Evolutionary conservation across 1,284 basidiomycete genomes (phyloP), one percentile per base, ranked within the genome.

Genomic region (Tilletia caries): DNA sequence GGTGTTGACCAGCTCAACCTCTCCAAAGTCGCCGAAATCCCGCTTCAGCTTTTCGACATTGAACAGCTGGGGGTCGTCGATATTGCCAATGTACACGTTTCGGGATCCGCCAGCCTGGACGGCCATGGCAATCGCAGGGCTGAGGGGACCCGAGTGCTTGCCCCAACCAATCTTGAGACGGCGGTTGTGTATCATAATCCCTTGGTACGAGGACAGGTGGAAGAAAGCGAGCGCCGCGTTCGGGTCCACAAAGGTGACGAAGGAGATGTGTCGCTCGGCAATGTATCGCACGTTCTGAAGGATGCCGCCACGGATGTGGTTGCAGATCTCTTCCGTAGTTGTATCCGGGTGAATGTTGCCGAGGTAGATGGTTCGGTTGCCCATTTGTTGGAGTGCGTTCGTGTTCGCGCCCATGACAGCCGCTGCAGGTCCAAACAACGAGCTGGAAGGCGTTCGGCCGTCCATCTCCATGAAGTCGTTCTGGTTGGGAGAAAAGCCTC

Each of bases 41-140:
- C 65, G 69, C 29, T 78, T 75, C 65, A 82, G 76, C 70, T 82
- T 82, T 0, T 82, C 80, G 54, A 79, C 76, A 44, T 71, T 79
- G 67, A 82, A 69, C 23, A 73, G 27, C 32, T 79, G 74, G 1
- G 79, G 75, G 29, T 82, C 73, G 71, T 78, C 79, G 52, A 82
- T 79, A 71, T 82, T 82, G 69, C 81, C 81, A 48, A 82, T 75
- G 73, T 82, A 82, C 46, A 82, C 78, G 68, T 82, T 82, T 32
- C 81, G 74, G 50, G 79, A 81, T 10, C 80, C 80, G n/a, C 81
- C 81, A 13, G 80, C 75, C 69, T 82, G 81, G 52, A 82, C 81
- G 0, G 81, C 81, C 54, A 82, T 76, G 18, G 81, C 80, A 48
- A 82, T 77, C 6, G 79, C 80, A 23, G 81, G 80, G 48, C 76